Evolutionary conservation across 331 rosid genomes (phyloP).

Genomic region (Spiraea crenata): DNA sequence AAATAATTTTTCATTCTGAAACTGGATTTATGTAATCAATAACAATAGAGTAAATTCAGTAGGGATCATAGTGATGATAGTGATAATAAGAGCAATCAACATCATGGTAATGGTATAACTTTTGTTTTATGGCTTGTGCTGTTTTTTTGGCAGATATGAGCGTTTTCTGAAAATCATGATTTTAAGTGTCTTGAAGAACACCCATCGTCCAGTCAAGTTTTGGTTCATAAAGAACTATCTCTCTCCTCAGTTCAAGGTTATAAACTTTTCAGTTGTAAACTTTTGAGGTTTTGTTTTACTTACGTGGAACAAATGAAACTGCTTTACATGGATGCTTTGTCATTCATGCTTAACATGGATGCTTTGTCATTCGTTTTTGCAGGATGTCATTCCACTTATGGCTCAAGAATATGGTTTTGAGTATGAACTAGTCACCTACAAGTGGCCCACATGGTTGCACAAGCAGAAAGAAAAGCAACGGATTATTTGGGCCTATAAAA

Average conservation of each 20-base stretch:
- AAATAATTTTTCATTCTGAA: neutral
- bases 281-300: neutral
- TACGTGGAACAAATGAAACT: conserved; percentile 17
- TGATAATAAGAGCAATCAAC: neutral
- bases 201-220: conserved; percentile 91
- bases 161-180: conserved; percentile 97
- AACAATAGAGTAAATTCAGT: no score
- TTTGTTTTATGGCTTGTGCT: conserved; percentile 12
- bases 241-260: conserved; percentile 97
- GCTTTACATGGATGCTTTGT: conserved; percentile 24
- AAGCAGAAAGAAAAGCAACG: conserved; percentile 98
- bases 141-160: conserved; percentile 71
- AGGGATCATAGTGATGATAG: neutral
- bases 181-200: conserved; percentile 88
- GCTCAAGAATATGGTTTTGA: conserved; percentile 91
- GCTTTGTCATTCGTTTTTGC: conserved; percentile 25
- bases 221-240: conserved; percentile 99
- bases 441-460: conserved; percentile 99
- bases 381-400: conserved; percentile 95
- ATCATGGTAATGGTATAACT: neutral
- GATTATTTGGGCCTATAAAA: conserved; percentile 98
- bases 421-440: conserved; percentile 86
- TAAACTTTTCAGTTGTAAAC: neutral
- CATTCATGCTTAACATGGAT: conserved; percentile 23
- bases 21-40: no score